A percentile compares a stretch with the other conserved stretches of the same genome.
Evolutionary conservation across 2,329 filamentous ascomycete species (phyloP).

Genomic region (Pyricularia grisea): DNA sequence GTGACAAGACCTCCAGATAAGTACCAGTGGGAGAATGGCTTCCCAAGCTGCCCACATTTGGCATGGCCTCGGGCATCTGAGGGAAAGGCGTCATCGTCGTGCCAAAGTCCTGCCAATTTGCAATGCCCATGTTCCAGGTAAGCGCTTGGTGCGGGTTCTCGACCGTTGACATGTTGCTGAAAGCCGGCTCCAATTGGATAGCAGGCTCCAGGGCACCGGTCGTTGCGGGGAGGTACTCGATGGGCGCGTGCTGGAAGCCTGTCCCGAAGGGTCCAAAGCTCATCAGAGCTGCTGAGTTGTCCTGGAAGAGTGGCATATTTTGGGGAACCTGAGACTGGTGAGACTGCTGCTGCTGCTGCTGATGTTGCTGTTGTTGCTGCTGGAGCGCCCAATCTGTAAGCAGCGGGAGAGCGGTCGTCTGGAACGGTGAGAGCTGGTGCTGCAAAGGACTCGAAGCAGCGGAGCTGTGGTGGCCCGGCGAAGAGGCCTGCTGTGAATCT

Average conservation of each 20-base stretch:
- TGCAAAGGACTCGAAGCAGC: slow-evolving; percentile 45
- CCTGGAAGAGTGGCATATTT: slow-evolving; percentile 44
- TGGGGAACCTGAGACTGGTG: slow-evolving; percentile 27
- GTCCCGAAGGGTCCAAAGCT: slow-evolving; percentile 41
- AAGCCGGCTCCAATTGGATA: slow-evolving; percentile 53
- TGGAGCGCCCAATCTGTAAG: slow-evolving; percentile 55
- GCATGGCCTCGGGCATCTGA: slow-evolving; percentile 27
- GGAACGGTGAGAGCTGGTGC: slow-evolving; percentile 46
- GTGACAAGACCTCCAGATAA: slow-evolving; percentile 77
- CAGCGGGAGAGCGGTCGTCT: slow-evolving; percentile 37
- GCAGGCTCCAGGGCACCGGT: slow-evolving; percentile 56
- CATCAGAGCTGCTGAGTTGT: slow-evolving; percentile 43
- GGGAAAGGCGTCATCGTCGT: slow-evolving; percentile 39
- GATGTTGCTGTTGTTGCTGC: slow-evolving; percentile 38
- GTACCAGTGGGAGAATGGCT: slow-evolving; percentile 67
- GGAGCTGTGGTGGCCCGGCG: slow-evolving; percentile 32
- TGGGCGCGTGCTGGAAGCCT: slow-evolving; percentile 21
- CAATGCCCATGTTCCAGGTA: slow-evolving; percentile 56
- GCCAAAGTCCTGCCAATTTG: slow-evolving; percentile 74
- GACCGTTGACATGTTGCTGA: slow-evolving; percentile 46
- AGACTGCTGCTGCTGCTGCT: slow-evolving; percentile 16
- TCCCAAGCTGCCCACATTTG: slow-evolving; percentile 34
- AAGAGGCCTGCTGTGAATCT: slow-evolving; percentile 38
- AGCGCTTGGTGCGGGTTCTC: slow-evolving; percentile 39
- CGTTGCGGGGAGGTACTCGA: slow-evolving; percentile 54